These are phyloP conservation scores for Pluteus cervinus DNA, from an alignment of 768 basidiomycete species.

Conservation along the genomic window DNA sequence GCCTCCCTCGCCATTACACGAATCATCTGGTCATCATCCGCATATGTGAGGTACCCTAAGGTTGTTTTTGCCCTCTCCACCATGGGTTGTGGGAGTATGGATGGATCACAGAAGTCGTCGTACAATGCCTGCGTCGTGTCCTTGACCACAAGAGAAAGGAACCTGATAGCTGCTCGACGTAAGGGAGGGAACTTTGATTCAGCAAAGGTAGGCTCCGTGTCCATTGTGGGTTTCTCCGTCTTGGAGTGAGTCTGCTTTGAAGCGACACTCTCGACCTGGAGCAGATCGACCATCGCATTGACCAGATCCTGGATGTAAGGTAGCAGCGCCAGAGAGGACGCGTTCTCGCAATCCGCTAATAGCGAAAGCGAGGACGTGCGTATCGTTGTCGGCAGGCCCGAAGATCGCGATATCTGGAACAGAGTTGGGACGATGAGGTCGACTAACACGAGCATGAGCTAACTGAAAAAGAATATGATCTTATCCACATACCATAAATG, in stretches of 20 bases:
- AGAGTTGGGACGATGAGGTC: slow-evolving; percentile 70
- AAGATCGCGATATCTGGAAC: slow-evolving; percentile 52
- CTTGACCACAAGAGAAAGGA: slow-evolving; percentile 66
- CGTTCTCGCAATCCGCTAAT: slow-evolving; percentile 67
- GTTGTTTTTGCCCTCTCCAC: slow-evolving; percentile 52
- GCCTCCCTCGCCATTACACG: slow-evolving; percentile 75
- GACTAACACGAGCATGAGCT: slow-evolving; percentile 31
- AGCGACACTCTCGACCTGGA: slow-evolving; percentile 55
- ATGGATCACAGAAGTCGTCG: slow-evolving; percentile 23
- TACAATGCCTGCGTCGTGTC: slow-evolving; percentile 48
- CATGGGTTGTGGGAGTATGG: slow-evolving; percentile 28
- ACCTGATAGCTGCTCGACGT: slow-evolving; percentile 82
- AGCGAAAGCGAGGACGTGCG: slow-evolving; percentile 57
- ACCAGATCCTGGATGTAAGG: slow-evolving; percentile 59
- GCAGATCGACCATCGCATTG: slow-evolving; percentile 67
- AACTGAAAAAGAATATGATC: slow-evolving; percentile 11
- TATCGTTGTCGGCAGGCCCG: slow-evolving; percentile 63
- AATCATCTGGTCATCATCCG: slow-evolving; percentile 69
- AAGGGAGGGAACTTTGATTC: slow-evolving; percentile 72
- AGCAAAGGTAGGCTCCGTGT: slow-evolving; percentile 50
- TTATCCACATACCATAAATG: slow-evolving; percentile 65
- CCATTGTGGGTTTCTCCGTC: slow-evolving; percentile 30
- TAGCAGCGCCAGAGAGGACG: slow-evolving; percentile 54
- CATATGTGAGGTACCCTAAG: slow-evolving; percentile 60
- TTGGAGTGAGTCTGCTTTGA: slow-evolving; percentile 11